Evolutionary conservation across 768 basidiomycete genomes (phyloP).

Genomic region (Arthromyces matolae): DNA sequence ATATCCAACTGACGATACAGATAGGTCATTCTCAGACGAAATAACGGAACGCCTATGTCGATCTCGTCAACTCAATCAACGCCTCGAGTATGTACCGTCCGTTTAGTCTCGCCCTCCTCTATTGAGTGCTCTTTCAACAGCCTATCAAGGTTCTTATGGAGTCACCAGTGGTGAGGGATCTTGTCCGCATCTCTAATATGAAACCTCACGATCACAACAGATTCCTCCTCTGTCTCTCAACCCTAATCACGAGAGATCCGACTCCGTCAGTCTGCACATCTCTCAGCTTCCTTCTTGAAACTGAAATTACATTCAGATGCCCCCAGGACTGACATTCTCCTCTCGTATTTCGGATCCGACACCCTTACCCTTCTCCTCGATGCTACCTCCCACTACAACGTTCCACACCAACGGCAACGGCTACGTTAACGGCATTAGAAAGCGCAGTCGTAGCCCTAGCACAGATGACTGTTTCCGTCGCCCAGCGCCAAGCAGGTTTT

Average conservation of each 20-base stretch:
- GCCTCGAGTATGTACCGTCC: constrained; percentile 3
- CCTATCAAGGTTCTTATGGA: constrained; percentile 5
- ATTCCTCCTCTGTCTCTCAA: background rate
- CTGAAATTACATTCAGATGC: background rate
- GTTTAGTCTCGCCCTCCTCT: background rate
- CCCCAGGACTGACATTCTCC: constrained; percentile 9
- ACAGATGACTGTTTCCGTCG: background rate
- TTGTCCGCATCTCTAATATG: background rate
- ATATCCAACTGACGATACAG: too few species aligned
- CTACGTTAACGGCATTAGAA: too few species aligned
- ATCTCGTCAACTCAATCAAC: constrained; percentile 11
- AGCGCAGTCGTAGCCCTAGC: constrained; percentile 12
- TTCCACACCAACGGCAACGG: too few species aligned
- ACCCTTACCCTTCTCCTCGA: background rate
- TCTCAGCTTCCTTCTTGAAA: background rate
- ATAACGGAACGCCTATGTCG: constrained; percentile 12
- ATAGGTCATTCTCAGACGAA: too few species aligned
- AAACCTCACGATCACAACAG: background rate
- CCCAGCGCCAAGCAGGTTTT: background rate
- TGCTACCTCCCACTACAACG: background rate
- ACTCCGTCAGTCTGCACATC: constrained; percentile 1
- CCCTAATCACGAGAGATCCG: background rate
- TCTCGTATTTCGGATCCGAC: background rate
- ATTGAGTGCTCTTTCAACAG: background rate
- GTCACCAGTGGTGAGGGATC: constrained; percentile 8